Percentiles rank a stretch among this genome's conserved stretches.
These are phyloP conservation scores for Termitomyces sp. DNA, from an alignment of 768 basidiomycete species.

Conservation along the genomic window DNA sequence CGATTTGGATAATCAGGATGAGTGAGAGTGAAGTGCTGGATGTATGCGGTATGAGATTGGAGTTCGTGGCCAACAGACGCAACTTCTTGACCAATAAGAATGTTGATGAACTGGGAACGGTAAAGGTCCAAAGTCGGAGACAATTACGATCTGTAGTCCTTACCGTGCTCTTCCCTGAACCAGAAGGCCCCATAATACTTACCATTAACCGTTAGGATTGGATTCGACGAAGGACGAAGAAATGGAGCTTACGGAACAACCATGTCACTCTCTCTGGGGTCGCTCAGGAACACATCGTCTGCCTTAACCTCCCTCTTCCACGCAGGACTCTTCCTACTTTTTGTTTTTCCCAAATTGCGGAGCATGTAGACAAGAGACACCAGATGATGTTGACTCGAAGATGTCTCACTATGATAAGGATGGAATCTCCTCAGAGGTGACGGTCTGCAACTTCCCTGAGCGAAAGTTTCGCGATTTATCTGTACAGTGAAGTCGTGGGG, in stretches of 20 bases:
- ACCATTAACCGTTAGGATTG: not conserved
- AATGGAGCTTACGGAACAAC: constrained; percentile 12
- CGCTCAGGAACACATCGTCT: constrained; percentile 11
- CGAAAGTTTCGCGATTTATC: not conserved
- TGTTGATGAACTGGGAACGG: constrained; percentile 19
- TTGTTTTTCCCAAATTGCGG: not conserved
- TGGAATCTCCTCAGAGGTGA: not conserved
- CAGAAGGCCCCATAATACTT: constrained; percentile 18
- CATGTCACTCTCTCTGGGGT: constrained; percentile 9
- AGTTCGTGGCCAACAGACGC: constrained; percentile 14
- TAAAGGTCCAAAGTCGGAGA: not conserved
- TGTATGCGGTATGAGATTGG: constrained; percentile 15
- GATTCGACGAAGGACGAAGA: not conserved
- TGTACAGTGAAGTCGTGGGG: not conserved
- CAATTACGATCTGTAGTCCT: not conserved
- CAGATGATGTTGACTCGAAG: not conserved
- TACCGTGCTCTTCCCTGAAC: constrained; percentile 17
- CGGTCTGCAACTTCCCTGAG: not conserved
- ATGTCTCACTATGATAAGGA: not conserved
- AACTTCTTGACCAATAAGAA: constrained; percentile 14
- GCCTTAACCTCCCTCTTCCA: constrained; percentile 12
- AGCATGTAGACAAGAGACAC: not conserved
- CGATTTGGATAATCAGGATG: constrained; percentile 13
- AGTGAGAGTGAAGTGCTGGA: constrained; percentile 14
- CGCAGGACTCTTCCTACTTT: constrained; percentile 1